Percentiles rank a stretch among this genome's conserved stretches.
phyloP scores from a whole-genome alignment of 1,139 yeast genomes.

The Kodamaea alishanica region DNA sequence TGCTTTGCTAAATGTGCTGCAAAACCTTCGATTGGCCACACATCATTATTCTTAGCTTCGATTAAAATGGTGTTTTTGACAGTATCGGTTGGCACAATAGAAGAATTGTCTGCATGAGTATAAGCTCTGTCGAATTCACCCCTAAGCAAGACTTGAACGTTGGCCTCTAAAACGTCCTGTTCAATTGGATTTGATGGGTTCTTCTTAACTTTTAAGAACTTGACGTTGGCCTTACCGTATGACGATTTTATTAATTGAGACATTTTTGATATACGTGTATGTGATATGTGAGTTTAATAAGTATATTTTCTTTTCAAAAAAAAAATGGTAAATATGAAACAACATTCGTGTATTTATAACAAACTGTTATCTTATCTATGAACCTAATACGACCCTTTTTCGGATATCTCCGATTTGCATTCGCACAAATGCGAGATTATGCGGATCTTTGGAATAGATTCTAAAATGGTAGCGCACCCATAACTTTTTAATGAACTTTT shows the following conservation, averaged over 20 bases:
- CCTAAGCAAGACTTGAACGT: slow-evolving; percentile 67
- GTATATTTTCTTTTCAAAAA: no score
- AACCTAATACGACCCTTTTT: no score
- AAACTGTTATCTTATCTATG: no score
- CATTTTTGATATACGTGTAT: slow-evolving; percentile 6
- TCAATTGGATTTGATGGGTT: slow-evolving; percentile 63
- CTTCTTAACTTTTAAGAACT: slow-evolving; percentile 81
- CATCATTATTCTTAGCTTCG: slow-evolving; percentile 75
- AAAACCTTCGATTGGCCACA: slow-evolving; percentile 87
- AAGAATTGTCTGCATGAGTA: slow-evolving; percentile 80
- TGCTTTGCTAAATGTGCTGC: slow-evolving; percentile 83
- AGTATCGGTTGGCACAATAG: slow-evolving; percentile 93
- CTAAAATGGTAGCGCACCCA: no score
- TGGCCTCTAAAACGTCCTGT: slow-evolving; percentile 83
- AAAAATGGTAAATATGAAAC: no score
- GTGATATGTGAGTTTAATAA: no score
- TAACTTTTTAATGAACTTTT: no score
- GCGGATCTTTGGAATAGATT: no score
- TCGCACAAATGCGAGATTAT: no score
- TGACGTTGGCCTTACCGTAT: slow-evolving; percentile 90
- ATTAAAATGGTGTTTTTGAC: slow-evolving; percentile 83
- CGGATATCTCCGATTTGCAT: no score
- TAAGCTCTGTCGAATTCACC: slow-evolving; percentile 78
- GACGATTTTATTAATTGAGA: slow-evolving; percentile 39
- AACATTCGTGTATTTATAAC: no score